Evolutionary conservation across 257 asterid genomes (phyloP), one percentile per base, ranked within the genome.

Genomic region (Penstemon newberryi): DNA sequence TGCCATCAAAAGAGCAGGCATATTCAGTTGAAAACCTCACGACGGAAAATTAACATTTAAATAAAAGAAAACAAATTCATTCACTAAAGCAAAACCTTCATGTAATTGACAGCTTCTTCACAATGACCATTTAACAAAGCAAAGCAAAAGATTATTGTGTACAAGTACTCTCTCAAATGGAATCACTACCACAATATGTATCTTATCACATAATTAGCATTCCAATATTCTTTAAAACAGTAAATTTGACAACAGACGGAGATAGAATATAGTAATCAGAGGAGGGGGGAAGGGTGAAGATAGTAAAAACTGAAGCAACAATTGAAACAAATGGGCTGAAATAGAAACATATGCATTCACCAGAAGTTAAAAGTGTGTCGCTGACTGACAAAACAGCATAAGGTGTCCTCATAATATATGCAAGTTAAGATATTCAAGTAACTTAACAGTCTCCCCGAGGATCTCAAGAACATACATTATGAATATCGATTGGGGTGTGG

Each of bases 1-100:
- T 94, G 88, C 82, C 79, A 78, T 67, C 62, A 78, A 56, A 84
- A 76, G 76, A 49, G 63, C 6, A 58, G 77, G 45, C 52, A 39
- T 19, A 65, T 69, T 74, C 70, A 73, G 68, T 62, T 61, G 40
- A 64, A 60, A 56, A 53, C 67, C 67, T 45, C 58, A 33, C 55
- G 38, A 15, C 56, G 9, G 6, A 13, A n/a, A 7, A 54, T 56
- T 8, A 54, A 60, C 15, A 60, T 45, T 7, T 7, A 53, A 64
- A 75, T 54, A 46, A 19, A 18, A 47, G 73, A 53, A 70, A 33
- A 65, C 36, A 49, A 44, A 33, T 7, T 42, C 71, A 53, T 42
- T 65, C 63, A 63, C 38, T 38, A 8, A 4, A 40, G 7, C 57
- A 47, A 70, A 65, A 10, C 44, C 37, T 52, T 0, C 11, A 41